These are phyloP conservation scores for Tulasnella calospora DNA, from an alignment of 768 basidiomycete species.

Conservation along the genomic window DNA sequence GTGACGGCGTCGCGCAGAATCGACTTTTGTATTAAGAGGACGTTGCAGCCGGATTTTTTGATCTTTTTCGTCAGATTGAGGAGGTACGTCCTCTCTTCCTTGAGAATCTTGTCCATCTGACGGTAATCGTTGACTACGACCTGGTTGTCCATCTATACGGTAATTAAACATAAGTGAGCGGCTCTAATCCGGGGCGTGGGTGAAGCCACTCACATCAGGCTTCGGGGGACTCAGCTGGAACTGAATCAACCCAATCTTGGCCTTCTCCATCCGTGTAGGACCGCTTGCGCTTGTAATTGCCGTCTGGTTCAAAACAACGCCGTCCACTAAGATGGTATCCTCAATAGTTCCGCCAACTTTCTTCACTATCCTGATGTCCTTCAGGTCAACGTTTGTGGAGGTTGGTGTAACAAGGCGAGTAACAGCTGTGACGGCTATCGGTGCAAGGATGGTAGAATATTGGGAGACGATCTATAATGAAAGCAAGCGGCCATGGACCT, in stretches of 20 bases:
- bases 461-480: constrained; percentile 86
- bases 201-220: constrained; percentile 68
- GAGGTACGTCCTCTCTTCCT: constrained; percentile 96
- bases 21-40: constrained; percentile 97
- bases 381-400: constrained; percentile 91
- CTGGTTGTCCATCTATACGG: constrained; percentile 88
- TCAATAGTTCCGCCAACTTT: constrained; percentile 99
- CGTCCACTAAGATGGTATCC: constrained; percentile 94
- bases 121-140: constrained; percentile 99
- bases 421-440: constrained; percentile 96
- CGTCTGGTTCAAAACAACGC: constrained; percentile 95
- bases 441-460: constrained; percentile 96
- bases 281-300: constrained; percentile 87
- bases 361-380: constrained; percentile 94
- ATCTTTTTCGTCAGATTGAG: constrained; percentile 99
- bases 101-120: constrained; percentile 99
- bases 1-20: constrained; percentile 99
- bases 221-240: constrained; percentile 98
- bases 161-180: constrained; percentile 23
- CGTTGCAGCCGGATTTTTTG: constrained; percentile 99
- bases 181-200: background rate
- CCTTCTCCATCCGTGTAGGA: constrained; percentile 93
- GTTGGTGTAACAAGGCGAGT: constrained; percentile 82
- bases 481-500: background rate
- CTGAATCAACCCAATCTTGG: constrained; percentile 96